A percentile compares a stretch with the other conserved stretches of the same genome.
phyloP scores from a whole-genome alignment of 106 monocot genomes.

The Triglochin maritima region DNA sequence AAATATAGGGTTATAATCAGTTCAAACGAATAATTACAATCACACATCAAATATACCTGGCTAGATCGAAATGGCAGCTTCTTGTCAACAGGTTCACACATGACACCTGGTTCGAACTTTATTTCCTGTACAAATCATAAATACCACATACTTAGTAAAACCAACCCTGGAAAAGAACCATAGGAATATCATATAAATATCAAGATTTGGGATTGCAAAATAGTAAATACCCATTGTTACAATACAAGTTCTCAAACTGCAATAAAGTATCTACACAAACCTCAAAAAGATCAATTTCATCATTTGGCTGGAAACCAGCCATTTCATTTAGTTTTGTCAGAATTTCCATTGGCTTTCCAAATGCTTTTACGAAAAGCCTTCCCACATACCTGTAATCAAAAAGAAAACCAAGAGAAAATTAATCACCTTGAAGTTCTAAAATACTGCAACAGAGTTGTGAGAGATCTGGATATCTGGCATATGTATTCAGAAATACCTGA shows the following conservation, averaged over 20 bases:
- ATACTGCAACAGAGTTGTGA: no score
- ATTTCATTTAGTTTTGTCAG: slow-evolving; percentile 80
- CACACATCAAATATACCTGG: slow-evolving; percentile 36
- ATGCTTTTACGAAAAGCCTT: slow-evolving; percentile 63
- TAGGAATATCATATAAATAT: no score
- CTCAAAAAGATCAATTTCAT: slow-evolving; percentile 94
- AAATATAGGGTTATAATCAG: background rate
- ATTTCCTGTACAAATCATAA: slow-evolving; percentile 52
- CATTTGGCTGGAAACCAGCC: slow-evolving; percentile 66
- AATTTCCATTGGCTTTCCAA: slow-evolving; percentile 77
- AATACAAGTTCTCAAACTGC: no score
- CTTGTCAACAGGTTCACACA: slow-evolving; percentile 94
- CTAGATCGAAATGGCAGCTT: slow-evolving; percentile 63
- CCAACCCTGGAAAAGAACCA: background rate
- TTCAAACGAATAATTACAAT: background rate
- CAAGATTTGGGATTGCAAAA: no score
- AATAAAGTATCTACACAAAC: slow-evolving; percentile 7
- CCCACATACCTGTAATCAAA: slow-evolving; percentile 53
- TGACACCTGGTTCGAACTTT: slow-evolving; percentile 93
- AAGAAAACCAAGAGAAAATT: background rate
- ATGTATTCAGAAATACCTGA: slow-evolving; percentile 31
- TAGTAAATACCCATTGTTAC: no score
- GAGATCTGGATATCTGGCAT: no score
- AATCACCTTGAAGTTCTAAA: background rate
- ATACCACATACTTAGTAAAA: background rate